Evolutionary conservation across 1,284 basidiomycete species (phyloP), one percentile per base, ranked within the genome.

Genomic region (Trichosporon sp.): DNA sequence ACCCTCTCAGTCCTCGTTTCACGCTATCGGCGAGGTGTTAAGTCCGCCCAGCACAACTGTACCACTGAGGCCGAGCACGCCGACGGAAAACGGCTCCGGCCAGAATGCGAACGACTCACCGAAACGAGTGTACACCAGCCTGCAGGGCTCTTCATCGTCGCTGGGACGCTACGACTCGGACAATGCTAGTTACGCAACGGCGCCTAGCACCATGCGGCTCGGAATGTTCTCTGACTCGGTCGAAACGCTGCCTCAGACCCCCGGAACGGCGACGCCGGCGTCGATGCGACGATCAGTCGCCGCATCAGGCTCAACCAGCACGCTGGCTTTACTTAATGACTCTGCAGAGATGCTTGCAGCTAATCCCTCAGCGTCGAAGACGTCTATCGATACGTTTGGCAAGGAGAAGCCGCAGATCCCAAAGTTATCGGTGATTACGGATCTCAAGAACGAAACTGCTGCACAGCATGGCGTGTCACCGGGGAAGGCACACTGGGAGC

Each of bases 401-500:
- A 58, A 62, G 40, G 57, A 52, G 61, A 62, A 62, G 32, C 56
- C 61, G 8, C n/a, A 49, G 14, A 25, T 54, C 5, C 49, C 49
- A 14, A 25, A 27, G 31, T 54, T 54, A 8, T 54, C 49, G 16
- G 27, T 54, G 14, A 54, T 54, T 27, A 29, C 25, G 13, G 21
- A 54, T 27, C 49, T 54, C 16, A 27, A 7, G 7, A n/a, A 54
- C 25, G 49, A 25, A 13, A 25, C 49, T 6, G 27, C 49, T n/a
- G 49, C 21, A 2, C 49, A 29, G 13, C 4, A 23, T 13, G 49
- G 31, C 13, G 49, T 54, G 4, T 75, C 73, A 0, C 77, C 77
- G 2, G 70, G 73, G 25, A 65, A 76, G 60, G 70, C 70, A 58
- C 77, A 78, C 61, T 79, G 77, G 77, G 71, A 77, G 40, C 75